Conservation (phyloP, 1,284 basidiomycete species). For the Ustilago nuda region DNA sequence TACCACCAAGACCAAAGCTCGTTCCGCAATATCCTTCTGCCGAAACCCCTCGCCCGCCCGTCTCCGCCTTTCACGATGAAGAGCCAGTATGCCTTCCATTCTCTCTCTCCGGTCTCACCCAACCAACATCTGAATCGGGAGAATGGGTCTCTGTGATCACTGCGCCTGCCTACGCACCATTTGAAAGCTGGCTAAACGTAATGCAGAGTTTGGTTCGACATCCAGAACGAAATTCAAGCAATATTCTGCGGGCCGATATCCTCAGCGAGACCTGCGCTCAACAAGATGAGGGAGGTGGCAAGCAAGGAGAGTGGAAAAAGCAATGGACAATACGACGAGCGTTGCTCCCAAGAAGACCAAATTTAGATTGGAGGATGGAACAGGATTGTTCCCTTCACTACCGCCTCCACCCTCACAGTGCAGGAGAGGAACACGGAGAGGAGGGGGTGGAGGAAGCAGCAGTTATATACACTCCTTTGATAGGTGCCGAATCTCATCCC, state of each 20-base stretch:
- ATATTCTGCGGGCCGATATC: slow-evolving; percentile 63
- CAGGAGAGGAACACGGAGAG: slow-evolving; percentile 4
- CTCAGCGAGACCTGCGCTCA: slow-evolving; percentile 20
- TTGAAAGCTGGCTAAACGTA: slow-evolving; percentile 45
- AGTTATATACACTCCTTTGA: slow-evolving; percentile 46
- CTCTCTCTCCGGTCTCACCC: slow-evolving; percentile 7
- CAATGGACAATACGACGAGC: slow-evolving; percentile 34
- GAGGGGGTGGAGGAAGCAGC: slow-evolving; percentile 33
- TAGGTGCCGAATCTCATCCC: slow-evolving; percentile 14
- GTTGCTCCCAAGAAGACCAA: slow-evolving; percentile 46
- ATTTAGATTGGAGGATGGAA: slow-evolving; percentile 47
- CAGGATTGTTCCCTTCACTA: slow-evolving; percentile 48
- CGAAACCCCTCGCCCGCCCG: neutral
- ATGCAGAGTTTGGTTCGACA: slow-evolving; percentile 60
- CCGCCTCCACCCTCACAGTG: neutral
- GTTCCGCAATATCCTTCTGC: slow-evolving; percentile 31
- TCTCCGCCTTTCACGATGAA: neutral
- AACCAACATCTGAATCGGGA: neutral
- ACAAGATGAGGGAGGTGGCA: neutral
- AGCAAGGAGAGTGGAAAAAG: slow-evolving; percentile 21
- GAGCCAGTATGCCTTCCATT: slow-evolving; percentile 4
- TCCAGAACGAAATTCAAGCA: slow-evolving; percentile 63
- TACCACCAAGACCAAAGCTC: slow-evolving; percentile 42
- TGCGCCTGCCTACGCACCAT: slow-evolving; percentile 45
- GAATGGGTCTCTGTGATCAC: slow-evolving; percentile 38